Conservation (phyloP, 768 basidiomycete species). For the Suillus plorans region DNA sequence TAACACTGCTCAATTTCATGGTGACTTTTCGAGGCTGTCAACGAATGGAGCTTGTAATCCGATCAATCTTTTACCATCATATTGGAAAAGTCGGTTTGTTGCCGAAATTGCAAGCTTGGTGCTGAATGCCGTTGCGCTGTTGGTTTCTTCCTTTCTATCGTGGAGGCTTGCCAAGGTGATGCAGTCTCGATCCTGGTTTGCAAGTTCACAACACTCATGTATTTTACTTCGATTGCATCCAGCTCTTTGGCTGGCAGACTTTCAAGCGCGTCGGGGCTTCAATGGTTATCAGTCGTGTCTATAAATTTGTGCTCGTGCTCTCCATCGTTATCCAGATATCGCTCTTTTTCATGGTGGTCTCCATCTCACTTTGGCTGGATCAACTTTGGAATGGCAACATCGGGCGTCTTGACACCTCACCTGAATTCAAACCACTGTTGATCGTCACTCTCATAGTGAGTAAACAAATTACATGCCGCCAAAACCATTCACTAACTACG, state of each 20-base stretch:
- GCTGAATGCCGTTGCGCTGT: conserved; percentile 58
- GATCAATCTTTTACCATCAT: conserved; percentile 54
- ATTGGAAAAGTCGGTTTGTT: conserved; percentile 59
- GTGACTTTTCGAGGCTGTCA: conserved; percentile 54
- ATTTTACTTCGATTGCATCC: not conserved
- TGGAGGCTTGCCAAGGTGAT: conserved; percentile 74
- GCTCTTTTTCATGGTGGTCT: conserved; percentile 71
- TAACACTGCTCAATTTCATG: conserved; percentile 57
- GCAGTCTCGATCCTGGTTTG: conserved; percentile 6
- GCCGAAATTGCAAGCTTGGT: conserved; percentile 68
- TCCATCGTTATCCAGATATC: conserved; percentile 77
- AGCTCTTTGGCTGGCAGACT: conserved; percentile 84
- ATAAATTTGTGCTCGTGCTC: conserved; percentile 67
- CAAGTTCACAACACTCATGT: not conserved
- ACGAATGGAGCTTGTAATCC: conserved; percentile 64
- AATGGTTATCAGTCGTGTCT: conserved; percentile 67
- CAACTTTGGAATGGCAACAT: conserved; percentile 68
- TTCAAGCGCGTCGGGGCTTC: conserved; percentile 86
- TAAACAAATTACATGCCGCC: conserved; percentile 11
- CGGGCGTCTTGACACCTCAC: conserved; percentile 48
- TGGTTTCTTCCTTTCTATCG: conserved; percentile 63
- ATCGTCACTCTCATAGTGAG: conserved; percentile 61
- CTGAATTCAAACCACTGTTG: conserved; percentile 54
- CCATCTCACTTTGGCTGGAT: conserved; percentile 76
- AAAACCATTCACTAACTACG: conserved; percentile 6